Conservation (phyloP, 164 flowering plant genomes). For the Pachysandra terminalis region DNA sequence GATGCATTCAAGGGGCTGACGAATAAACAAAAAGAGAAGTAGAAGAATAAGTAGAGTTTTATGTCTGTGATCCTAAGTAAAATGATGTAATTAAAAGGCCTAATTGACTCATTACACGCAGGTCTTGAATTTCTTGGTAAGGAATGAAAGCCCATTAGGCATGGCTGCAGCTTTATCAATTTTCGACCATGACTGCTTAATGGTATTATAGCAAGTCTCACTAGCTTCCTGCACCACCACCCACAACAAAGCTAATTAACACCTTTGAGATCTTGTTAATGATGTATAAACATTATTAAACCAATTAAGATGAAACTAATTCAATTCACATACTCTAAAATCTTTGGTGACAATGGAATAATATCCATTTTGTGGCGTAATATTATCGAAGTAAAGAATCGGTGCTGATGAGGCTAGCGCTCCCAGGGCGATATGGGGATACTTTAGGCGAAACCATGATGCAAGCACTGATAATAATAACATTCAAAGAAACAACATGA, state of each 20-base stretch:
- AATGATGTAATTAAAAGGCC: too few species aligned
- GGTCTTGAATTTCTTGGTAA: slow-evolving; percentile 42
- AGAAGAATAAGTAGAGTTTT: too few species aligned
- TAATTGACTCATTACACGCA: slow-evolving; percentile 38
- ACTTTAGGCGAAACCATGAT: too few species aligned
- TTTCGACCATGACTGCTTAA: slow-evolving; percentile 45
- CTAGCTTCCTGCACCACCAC: slow-evolving; percentile 36
- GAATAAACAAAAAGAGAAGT: neutral
- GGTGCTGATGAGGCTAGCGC: too few species aligned
- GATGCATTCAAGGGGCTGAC: slow-evolving; percentile 26
- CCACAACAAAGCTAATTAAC: neutral
- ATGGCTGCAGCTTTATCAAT: slow-evolving; percentile 42
- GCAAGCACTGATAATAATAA: too few species aligned
- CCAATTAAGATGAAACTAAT: too few species aligned
- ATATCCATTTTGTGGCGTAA: too few species aligned
- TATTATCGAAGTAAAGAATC: too few species aligned
- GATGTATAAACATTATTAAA: too few species aligned
- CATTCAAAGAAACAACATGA: too few species aligned
- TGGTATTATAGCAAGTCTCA: slow-evolving; percentile 43
- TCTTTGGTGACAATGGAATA: slow-evolving; percentile 52
- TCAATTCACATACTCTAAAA: slow-evolving; percentile 29
- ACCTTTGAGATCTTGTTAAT: neutral
- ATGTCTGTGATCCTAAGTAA: neutral
- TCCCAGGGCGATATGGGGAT: too few species aligned
- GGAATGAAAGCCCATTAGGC: slow-evolving; percentile 39